These are phyloP conservation scores for Infundibulicybe gibba DNA, from an alignment of 768 basidiomycete genomes.

Conservation along the genomic window DNA sequence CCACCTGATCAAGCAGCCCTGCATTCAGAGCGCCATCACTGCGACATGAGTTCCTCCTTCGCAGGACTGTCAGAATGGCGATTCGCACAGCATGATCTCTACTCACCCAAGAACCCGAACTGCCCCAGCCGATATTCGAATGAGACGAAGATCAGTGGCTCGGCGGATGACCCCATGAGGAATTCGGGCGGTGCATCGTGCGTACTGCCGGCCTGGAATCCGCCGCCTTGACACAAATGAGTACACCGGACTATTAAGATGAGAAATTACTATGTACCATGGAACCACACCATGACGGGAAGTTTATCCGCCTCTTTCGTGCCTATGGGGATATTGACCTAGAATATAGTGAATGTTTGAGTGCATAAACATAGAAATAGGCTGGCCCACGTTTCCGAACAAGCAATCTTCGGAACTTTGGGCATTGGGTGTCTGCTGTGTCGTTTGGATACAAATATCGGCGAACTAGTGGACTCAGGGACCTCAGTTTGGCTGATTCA, in stretches of 20 bases:
- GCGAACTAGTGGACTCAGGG: slow-evolving; percentile 26
- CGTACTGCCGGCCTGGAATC: slow-evolving; percentile 33
- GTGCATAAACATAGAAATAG: neutral
- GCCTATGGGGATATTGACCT: slow-evolving; percentile 31
- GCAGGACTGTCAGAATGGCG: neutral
- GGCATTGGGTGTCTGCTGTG: slow-evolving; percentile 20
- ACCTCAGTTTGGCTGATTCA: neutral
- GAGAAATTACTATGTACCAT: slow-evolving; percentile 22
- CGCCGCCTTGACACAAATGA: slow-evolving; percentile 28
- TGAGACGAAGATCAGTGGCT: slow-evolving; percentile 35
- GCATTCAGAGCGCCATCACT: slow-evolving; percentile 30
- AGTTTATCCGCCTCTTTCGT: slow-evolving; percentile 14
- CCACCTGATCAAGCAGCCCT: slow-evolving; percentile 37
- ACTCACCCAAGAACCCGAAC: slow-evolving; percentile 36
- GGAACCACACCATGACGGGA: slow-evolving; percentile 39
- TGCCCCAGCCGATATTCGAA: slow-evolving; percentile 40
- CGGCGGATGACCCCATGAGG: slow-evolving; percentile 23
- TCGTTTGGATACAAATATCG: slow-evolving; percentile 27
- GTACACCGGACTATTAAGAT: neutral
- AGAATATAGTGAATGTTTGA: neutral
- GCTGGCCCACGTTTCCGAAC: slow-evolving; percentile 32
- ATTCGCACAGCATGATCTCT: neutral
- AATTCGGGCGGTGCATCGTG: slow-evolving; percentile 26
- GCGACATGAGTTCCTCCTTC: slow-evolving; percentile 29
- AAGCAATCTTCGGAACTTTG: slow-evolving; percentile 39